Percentiles rank a stretch among this genome's conserved stretches.
Conservation (phyloP, 345 rosid species). For the Populus ilicifolia region DNA sequence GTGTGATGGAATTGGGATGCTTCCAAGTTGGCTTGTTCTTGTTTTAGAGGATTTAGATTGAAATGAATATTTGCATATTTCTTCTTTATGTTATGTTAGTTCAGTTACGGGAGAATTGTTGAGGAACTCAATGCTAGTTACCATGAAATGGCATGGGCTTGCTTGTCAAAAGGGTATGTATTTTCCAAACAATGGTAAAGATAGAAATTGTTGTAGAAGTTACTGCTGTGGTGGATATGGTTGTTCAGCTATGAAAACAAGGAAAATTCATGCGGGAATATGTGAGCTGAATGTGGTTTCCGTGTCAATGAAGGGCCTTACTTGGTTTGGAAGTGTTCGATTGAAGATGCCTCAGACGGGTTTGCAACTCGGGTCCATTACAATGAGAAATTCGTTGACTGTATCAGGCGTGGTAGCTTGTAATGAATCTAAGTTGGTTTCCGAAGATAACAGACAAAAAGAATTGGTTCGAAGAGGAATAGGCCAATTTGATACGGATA, state of each 20-base stretch:
- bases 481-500: slow-evolving; percentile 19
- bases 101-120: slow-evolving; percentile 27
- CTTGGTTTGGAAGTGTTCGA: slow-evolving; percentile 9
- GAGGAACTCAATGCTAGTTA: slow-evolving; percentile 28
- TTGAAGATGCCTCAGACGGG: not conserved
- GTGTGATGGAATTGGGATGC: too few species aligned
- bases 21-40: not conserved
- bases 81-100: not conserved
- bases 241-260: slow-evolving; percentile 24
- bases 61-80: not conserved
- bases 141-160: slow-evolving; percentile 22
- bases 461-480: not conserved
- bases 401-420: slow-evolving; percentile 11
- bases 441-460: slow-evolving; percentile 19
- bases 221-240: slow-evolving; percentile 10
- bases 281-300: slow-evolving; percentile 11
- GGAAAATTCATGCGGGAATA: slow-evolving; percentile 17
- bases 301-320: not conserved
- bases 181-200: slow-evolving; percentile 5
- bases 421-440: slow-evolving; percentile 16
- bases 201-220: not conserved
- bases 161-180: slow-evolving; percentile 13
- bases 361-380: slow-evolving; percentile 3
- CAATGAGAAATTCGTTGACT: not conserved
- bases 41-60: not conserved